Conservation (phyloP, 148 eudicot species). For the Vaccinium corymbosum region DNA sequence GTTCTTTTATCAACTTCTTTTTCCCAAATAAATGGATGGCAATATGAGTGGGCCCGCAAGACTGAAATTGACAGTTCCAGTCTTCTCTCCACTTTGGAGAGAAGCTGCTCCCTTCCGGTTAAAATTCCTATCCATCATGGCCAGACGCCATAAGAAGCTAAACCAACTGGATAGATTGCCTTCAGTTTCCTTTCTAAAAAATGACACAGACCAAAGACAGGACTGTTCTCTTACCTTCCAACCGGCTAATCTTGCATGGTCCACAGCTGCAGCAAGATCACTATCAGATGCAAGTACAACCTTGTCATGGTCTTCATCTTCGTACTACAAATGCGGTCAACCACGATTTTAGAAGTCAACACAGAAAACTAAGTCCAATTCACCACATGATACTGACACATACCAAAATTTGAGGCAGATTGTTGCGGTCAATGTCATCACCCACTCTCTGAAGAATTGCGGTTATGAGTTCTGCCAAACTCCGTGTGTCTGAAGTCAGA, state of each 20-base stretch:
- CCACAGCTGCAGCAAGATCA: conserved; percentile 95
- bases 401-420: conserved; percentile 87
- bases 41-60: background rate
- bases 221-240: conserved; percentile 66
- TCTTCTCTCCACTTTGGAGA: too few relatives aligned
- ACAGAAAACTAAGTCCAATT: background rate
- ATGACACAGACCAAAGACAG: background rate
- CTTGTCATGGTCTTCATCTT: conserved; percentile 89
- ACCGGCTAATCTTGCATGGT: conserved; percentile 79
- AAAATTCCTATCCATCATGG: background rate
- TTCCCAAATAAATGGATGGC: background rate
- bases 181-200: background rate
- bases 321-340: conserved; percentile 54
- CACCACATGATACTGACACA: background rate
- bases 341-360: conserved; percentile 19
- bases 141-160: background rate
- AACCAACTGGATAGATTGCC: background rate
- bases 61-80: too few relatives aligned
- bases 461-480: conserved; percentile 68
- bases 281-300: conserved; percentile 81
- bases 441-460: conserved; percentile 91
- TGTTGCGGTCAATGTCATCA: conserved; percentile 73
- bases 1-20: too few relatives aligned
- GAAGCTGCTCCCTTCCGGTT: background rate
- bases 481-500: conserved; percentile 55